Conservation (phyloP, 2,329 filamentous ascomycete species). For the Pestalotiopsis fici region DNA sequence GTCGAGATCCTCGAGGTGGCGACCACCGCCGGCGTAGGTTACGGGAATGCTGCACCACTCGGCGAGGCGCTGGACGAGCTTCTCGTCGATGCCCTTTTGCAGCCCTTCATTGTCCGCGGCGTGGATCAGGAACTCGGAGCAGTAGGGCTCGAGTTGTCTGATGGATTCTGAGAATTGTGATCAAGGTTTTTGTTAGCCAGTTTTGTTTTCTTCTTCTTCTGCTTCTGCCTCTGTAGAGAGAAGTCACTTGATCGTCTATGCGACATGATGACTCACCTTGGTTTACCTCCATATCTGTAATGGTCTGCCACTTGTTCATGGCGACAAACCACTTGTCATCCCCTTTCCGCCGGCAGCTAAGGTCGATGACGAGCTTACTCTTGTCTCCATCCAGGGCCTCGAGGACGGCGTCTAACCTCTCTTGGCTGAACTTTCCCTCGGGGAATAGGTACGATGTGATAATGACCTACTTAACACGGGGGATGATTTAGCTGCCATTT, state of each 20-base stretch:
- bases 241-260: no score
- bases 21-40: slow-evolving; percentile 94
- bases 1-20: slow-evolving; percentile 79
- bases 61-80: slow-evolving; percentile 74
- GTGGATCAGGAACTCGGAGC: slow-evolving; percentile 95
- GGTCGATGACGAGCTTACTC: slow-evolving; percentile 85
- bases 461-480: slow-evolving; percentile 70
- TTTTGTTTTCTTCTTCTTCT: no score
- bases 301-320: slow-evolving; percentile 98
- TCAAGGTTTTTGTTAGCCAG: no score
- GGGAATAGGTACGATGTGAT: slow-evolving; percentile 96
- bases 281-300: slow-evolving; percentile 94
- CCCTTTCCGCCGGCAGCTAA: slow-evolving; percentile 81
- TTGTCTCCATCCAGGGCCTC: slow-evolving; percentile 72
- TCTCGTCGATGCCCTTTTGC: slow-evolving; percentile 86
- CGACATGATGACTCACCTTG: no score
- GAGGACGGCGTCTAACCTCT: slow-evolving; percentile 74
- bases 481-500: not conserved
- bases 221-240: no score
- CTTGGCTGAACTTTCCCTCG: slow-evolving; percentile 75
- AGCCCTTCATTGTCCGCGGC: slow-evolving; percentile 96
- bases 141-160: slow-evolving; percentile 80
- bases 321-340: slow-evolving; percentile 87
- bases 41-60: slow-evolving; percentile 90
- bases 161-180: slow-evolving; percentile 75